Evolutionary conservation across 2,329 filamentous ascomycete genomes (phyloP), one percentile per base, ranked within the genome.

Genomic region (Aspergillus thermomutatus): DNA sequence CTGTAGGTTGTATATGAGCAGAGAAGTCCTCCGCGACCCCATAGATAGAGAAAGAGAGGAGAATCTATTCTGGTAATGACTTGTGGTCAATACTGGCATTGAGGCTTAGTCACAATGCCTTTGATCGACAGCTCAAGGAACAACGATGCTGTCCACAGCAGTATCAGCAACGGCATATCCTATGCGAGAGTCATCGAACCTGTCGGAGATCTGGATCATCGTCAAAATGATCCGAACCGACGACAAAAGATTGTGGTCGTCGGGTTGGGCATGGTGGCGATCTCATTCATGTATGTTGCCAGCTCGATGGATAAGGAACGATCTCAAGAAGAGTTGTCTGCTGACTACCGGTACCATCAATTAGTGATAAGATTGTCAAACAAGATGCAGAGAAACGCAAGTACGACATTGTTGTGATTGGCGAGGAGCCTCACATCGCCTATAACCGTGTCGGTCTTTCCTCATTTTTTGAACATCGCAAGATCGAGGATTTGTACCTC

Each of bases 401-500:
- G 71, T 96, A 92, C 70, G 85, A 91, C 61, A 83, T 96, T 52
- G 82, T 91, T 1, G 91, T 96, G 10, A 88, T 97, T 59, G 92
- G 92, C 59, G 92, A 96, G 67, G 92, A 96, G 71, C 80, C 88
- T 21, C 89, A 96, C 77, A 79, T 96, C 53, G 92, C 92, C 21
- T 96, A 96, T 73, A 96, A 96, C 71, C 87, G 92, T 56, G 92
- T 96, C 28, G 92, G 92, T 3, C 80, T 96, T 51, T 95, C 91
- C 3, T 90, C 87, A 58, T 96, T 92, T 79, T 96, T 96, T 70
- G 87, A 91, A 64, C 91, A 96, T 75, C 83, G 91, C 52, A 83
- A 88, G 64, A 88, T 94, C 43, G 90, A 96, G 74, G 90, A 92
- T 63, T 74, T 96, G n/a, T 96, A 95, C 69, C 80, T 96, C 31